phyloP scores from a whole-genome alignment of 148 eudicot genomes.

The Nepenthes mirabilis region DNA sequence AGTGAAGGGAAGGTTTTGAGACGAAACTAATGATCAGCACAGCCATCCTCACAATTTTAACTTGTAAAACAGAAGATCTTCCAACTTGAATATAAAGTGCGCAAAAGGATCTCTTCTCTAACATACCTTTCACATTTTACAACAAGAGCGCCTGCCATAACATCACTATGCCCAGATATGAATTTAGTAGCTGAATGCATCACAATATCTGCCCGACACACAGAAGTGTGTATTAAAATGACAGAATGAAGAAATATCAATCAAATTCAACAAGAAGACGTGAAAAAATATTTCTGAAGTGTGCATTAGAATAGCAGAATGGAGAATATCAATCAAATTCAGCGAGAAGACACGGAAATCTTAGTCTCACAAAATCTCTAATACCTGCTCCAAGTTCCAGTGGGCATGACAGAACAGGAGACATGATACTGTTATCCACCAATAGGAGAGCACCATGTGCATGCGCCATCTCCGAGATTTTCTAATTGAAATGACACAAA shows the following conservation, averaged over 20 bases:
- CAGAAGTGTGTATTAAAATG: constrained; percentile 2
- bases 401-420: constrained; percentile 85
- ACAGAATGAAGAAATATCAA: constrained; percentile 4
- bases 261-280: neutral
- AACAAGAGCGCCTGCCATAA: constrained; percentile 96
- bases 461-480: constrained; percentile 90
- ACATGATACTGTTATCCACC: constrained; percentile 99
- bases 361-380: neutral
- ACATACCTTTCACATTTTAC: constrained; percentile 86
- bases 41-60: too few relatives aligned
- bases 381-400: constrained; percentile 97
- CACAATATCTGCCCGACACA: constrained; percentile 66
- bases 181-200: constrained; percentile 99
- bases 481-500: constrained; percentile 26
- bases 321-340: constrained; percentile 1
- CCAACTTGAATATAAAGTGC: too few relatives aligned
- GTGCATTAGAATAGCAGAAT: too few relatives aligned
- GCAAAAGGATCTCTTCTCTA: neutral
- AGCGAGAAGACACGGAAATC: neutral
- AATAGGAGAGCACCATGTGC: constrained; percentile 78
- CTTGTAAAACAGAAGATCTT: too few relatives aligned
- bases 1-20: too few relatives aligned
- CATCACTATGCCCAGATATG: constrained; percentile 93
- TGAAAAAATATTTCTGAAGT: too few relatives aligned
- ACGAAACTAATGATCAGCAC: too few relatives aligned